Evolutionary conservation across 192 early-diverging fungal genomes (phyloP), one percentile per base, ranked within the genome.

Genomic region (Coemansia sp.): DNA sequence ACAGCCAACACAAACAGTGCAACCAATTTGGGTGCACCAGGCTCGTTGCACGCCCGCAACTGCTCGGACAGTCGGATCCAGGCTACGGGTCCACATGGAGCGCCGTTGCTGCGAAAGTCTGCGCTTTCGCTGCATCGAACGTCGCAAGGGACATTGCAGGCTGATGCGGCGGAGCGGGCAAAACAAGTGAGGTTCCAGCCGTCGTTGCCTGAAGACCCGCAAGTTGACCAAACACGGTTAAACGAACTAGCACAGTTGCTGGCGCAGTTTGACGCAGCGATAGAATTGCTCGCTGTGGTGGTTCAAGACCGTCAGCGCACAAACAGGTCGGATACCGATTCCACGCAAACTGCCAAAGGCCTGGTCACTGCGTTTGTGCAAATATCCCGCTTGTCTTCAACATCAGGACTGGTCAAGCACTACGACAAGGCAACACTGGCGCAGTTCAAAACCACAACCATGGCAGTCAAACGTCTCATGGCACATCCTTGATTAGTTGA

Each of bases 351-450:
- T 24, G 22, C 11, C 29, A 60, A 61, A 14, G 56, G 57, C 55
- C 69, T 80, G 48, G 72, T 50, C n/a, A 62, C 72, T 2, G 69
- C 77, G n/a, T 80, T 80, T 57, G 66, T 75, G 17, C 72, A 72
- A 56, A 53, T 80, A 7, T 80, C 77, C 24, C 64, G 67, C 22
- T 62, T 72, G 19, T 74, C 77, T 14, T 80, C 77, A 10, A 54
- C 65, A 6, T 70, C 68, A 8, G 72, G 69, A 15, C 64, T 80
- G 58, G 72, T 80, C 62, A 70, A 59, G 55, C 77, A 80, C 66
- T 80, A 75, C 45, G 77, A 74, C 72, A 70, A 67, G 57, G 64
- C 66, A 12, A 62, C 69, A 22, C 72, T 80, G 24, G 72, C 77
- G 12, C 77, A 71, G 37, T 75, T 80, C 72, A 80, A 80, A 63